These are phyloP conservation scores for Neurospora sp. DNA, from an alignment of 495 filamentous ascomycete species.

Conservation along the genomic window DNA sequence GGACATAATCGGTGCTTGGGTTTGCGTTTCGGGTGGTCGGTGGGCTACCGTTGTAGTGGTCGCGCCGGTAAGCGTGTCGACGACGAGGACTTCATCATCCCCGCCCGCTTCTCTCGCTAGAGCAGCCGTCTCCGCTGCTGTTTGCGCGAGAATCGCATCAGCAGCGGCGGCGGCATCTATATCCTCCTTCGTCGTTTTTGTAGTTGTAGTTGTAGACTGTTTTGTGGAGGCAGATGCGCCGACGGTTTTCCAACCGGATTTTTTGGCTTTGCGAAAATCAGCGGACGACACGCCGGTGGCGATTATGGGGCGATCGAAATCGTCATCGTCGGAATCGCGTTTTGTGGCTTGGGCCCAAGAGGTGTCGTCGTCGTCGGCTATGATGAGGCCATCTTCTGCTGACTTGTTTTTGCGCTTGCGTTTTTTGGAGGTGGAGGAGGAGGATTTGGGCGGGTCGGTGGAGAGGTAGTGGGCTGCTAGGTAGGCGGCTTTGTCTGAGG, in stretches of 20 bases:
- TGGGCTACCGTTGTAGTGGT: background rate
- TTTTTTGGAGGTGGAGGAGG: slow-evolving; percentile 43
- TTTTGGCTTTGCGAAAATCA: slow-evolving; percentile 71
- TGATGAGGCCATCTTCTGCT: slow-evolving; percentile 58
- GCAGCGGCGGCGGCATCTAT: slow-evolving; percentile 52
- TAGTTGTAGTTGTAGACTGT: background rate
- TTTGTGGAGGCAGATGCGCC: slow-evolving; percentile 23
- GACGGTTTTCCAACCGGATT: slow-evolving; percentile 66
- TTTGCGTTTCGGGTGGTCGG: background rate
- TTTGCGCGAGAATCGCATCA: slow-evolving; percentile 72
- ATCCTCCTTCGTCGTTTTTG: slow-evolving; percentile 22
- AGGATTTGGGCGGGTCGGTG: slow-evolving; percentile 53
- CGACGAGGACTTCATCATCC: slow-evolving; percentile 16
- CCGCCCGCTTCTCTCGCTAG: slow-evolving; percentile 36
- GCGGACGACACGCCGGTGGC: slow-evolving; percentile 42
- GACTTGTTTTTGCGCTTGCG: slow-evolving; percentile 71
- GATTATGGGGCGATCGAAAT: slow-evolving; percentile 27
- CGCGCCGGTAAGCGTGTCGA: background rate
- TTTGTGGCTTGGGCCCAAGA: slow-evolving; percentile 48
- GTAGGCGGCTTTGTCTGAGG: slow-evolving; percentile 68
- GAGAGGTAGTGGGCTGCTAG: slow-evolving; percentile 90
- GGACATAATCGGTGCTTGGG: slow-evolving; percentile 49
- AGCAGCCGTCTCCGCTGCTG: slow-evolving; percentile 51
- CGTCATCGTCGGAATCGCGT: slow-evolving; percentile 36
- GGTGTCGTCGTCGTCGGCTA: slow-evolving; percentile 78